Base-by-base conservation (phyloP, 768 basidiomycete species). In the Xerocomus spinulosus region DNA sequence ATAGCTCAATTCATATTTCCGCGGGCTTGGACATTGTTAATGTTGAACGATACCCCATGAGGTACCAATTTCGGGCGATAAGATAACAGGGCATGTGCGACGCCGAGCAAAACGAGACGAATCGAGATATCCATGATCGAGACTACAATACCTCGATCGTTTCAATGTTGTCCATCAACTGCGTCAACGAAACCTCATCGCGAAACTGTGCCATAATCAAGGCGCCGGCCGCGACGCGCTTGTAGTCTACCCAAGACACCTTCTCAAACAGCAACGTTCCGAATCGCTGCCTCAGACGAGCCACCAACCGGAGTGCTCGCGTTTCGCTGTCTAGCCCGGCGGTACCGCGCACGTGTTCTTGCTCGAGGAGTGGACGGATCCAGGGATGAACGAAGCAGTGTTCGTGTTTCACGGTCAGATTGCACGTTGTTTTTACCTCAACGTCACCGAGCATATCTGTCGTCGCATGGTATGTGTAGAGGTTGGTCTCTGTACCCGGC, bases 331-430 rank as follows among this genome's bases (percentile, higher is more conserved):
- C 40, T 0, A 40, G 20, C 15, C 13, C 28, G 10, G 15, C 14
- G 1, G 4, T 26, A 3, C 42, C 29, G 1, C 20, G 3, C 5
- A 7, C 9, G 23, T 34, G 43, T 10, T 50, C 50, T 9, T 44
- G 44, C 9, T 50, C 51, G 21, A 48, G 48, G 3, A 55, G 21
- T 0, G 48, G 23, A 2, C 35, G 26, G 45, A 58, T 51, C 53
- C 52, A 58, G 2, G 57, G 57, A 42, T 58, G 48, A 12, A 48
- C n/a, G 18, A 55, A 41, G 24, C 15, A 39, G 5, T 49, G 23
- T 9, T 39, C 37, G 0, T 47, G 34, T 21, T 33, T 32, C 20
- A 14, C 10, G 5, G 26, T 15, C 20, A 54, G 7, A 25, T 48
- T 15, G 8, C 49, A 34, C 3, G n/a, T 10, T 0, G 50, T 58